Base-by-base conservation (phyloP, 306 rosid species). In the Cicer arietinum region DNA sequence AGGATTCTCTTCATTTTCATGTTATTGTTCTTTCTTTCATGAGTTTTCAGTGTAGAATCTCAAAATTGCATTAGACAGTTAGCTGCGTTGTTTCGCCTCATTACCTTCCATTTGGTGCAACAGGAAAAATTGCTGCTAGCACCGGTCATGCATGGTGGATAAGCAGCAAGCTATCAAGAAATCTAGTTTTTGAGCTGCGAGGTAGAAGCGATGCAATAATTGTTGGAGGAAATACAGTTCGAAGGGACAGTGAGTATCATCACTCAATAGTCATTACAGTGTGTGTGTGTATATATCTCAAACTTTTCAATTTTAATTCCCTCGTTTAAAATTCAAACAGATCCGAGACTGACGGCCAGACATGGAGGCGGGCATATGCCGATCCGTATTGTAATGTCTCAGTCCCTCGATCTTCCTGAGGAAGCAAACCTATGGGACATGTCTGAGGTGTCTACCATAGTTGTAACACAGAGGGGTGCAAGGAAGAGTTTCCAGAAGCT, bases 301-400 rank as follows among this genome's bases (percentile, higher is more conserved):
- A 75, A 42, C 22, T 67, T 8, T 67, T 62, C 53, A 66, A 3
- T 47, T 67, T 56, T 54, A 48, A 18, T 77, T 74, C 44, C 56
- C 6, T 52, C 17, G 17, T 71, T 76, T 56, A 48, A 72, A 67
- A 79, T 76, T 74, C 30, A 52, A 73, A 61, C 78, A 94, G 98
- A 94, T 85, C 98, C 98, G 1, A 84, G 90, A 76, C 61, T 94
- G 72, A 91, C 98, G 10, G 97, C 94, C 62, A 90, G 98, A 79
- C 94, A 91, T 77, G 96, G 97, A 54, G 96, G 98, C 39, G 96
- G 86, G 17, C 96, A 90, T 78, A 91, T 83, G 89, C 97, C 98
- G 1, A 76, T 86, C 62, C 90, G 97, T 44, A 79, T 94, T 83
- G 93, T 94, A 51, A 86, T 91, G 91, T 43, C 88, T 42, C 93